Conservation (phyloP, 2,329 filamentous ascomycete genomes). For the Venturia asperata region DNA sequence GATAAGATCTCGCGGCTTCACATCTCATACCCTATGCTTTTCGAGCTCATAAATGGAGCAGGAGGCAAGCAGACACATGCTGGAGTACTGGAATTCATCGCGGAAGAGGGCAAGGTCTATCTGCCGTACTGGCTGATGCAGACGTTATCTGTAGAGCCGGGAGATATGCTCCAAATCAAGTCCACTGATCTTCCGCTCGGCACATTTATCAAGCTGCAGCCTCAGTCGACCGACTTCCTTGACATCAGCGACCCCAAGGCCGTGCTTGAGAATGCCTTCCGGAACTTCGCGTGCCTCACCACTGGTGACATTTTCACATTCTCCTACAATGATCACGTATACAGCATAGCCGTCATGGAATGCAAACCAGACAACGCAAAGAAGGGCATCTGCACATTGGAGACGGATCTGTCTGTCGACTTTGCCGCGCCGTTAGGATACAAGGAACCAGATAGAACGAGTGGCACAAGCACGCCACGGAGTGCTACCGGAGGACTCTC, state of each 20-base stretch:
- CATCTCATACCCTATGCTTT: constrained; percentile 94
- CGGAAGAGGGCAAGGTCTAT: constrained; percentile 94
- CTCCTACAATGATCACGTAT: constrained; percentile 89
- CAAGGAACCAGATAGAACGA: constrained; percentile 70
- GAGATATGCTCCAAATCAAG: constrained; percentile 90
- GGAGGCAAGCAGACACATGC: constrained; percentile 78
- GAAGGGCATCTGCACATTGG: constrained; percentile 81
- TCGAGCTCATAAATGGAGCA: constrained; percentile 88
- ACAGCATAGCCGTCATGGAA: constrained; percentile 87
- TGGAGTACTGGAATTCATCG: constrained; percentile 94
- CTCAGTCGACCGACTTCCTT: constrained; percentile 86
- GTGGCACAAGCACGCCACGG: constrained; percentile 80
- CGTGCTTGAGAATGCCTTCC: constrained; percentile 91
- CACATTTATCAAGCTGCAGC: constrained; percentile 90
- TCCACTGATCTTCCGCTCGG: constrained; percentile 88
- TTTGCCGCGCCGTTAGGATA: constrained; percentile 93
- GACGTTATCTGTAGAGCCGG: constrained; percentile 79
- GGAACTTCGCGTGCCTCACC: constrained; percentile 89
- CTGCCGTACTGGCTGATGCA: constrained; percentile 98
- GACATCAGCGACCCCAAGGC: constrained; percentile 97
- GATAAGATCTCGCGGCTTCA: constrained; percentile 95
- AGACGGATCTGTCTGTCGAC: constrained; percentile 94
- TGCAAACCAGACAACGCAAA: constrained; percentile 83
- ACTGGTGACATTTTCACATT: constrained; percentile 95
- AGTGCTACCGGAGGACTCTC: constrained; percentile 59